Percentiles rank a stretch among this genome's conserved stretches.
Conservation (phyloP, 2,329 filamentous ascomycete species). For the Neofusicoccum kwambonambiense region DNA sequence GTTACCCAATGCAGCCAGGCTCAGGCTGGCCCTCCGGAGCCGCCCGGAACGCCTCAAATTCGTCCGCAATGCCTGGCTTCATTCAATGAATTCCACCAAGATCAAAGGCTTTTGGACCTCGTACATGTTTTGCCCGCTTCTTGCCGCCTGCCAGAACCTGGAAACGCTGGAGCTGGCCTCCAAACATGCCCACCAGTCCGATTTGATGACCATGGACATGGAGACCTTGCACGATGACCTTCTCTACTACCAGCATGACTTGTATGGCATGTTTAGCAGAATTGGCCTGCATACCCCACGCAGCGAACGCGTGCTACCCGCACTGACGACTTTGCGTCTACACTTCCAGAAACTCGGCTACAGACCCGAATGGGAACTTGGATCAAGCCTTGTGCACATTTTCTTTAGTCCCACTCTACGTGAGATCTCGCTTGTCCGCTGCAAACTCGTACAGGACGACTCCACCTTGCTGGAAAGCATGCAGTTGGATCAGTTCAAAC, state of each 20-base stretch:
- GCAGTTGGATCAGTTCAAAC: background rate
- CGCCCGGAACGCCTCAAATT: background rate
- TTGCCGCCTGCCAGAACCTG: background rate
- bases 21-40: background rate
- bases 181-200: background rate
- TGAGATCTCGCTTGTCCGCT: background rate
- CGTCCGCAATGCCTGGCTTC: background rate
- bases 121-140: background rate
- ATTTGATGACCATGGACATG: too few relatives aligned
- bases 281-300: background rate
- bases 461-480: background rate
- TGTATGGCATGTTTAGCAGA: background rate
- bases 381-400: background rate
- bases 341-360: background rate
- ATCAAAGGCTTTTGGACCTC: background rate
- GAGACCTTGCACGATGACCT: too few relatives aligned
- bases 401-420: conserved; percentile 1
- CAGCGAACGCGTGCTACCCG: background rate
- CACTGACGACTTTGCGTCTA: background rate
- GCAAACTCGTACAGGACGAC: background rate
- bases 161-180: background rate
- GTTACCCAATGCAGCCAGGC: background rate
- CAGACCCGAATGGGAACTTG: background rate
- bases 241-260: background rate
- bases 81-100: background rate